phyloP scores from a whole-genome alignment of 2,329 filamentous ascomycete genomes.

The Proliferodiscus dingleyae region DNA sequence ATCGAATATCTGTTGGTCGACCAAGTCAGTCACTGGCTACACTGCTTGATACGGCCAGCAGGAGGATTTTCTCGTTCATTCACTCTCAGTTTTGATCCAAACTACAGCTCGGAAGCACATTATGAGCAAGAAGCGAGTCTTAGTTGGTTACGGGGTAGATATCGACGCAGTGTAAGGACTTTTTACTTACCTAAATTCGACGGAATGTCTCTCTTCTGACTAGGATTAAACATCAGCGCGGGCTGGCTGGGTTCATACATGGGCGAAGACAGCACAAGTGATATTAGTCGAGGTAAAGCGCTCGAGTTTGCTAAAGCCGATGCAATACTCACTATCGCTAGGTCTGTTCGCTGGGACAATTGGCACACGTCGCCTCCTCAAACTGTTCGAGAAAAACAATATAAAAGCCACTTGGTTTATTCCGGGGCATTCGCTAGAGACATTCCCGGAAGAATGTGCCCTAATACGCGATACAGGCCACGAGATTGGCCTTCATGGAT shows the following conservation, averaged over 20 bases:
- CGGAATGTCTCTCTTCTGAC: too few relatives aligned
- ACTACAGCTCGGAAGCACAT: background rate
- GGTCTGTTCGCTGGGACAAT: constrained; percentile 65
- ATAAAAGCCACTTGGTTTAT: constrained; percentile 57
- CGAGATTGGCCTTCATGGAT: constrained; percentile 64
- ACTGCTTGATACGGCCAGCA: too few relatives aligned
- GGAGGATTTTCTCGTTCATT: too few relatives aligned
- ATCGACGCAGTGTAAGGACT: constrained; percentile 40
- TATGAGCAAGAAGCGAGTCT: constrained; percentile 29
- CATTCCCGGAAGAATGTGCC: constrained; percentile 61
- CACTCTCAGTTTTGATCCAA: background rate
- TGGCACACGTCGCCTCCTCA: constrained; percentile 60
- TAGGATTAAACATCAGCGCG: too few relatives aligned
- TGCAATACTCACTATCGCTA: constrained; percentile 22
- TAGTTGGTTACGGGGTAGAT: constrained; percentile 38
- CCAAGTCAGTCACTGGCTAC: too few relatives aligned
- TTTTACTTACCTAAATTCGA: too few relatives aligned
- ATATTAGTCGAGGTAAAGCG: constrained; percentile 60
- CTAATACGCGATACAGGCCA: constrained; percentile 59
- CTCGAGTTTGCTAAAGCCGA: background rate
- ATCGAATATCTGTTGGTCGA: too few relatives aligned
- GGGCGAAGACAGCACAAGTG: constrained; percentile 65
- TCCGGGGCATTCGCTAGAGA: constrained; percentile 59
- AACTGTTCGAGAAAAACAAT: constrained; percentile 65
- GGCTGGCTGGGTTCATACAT: constrained; percentile 75